Evolutionary conservation across 176 grass and related monocot species (phyloP), one percentile per base, ranked within the genome.

Genomic region (Otatea glauca): DNA sequence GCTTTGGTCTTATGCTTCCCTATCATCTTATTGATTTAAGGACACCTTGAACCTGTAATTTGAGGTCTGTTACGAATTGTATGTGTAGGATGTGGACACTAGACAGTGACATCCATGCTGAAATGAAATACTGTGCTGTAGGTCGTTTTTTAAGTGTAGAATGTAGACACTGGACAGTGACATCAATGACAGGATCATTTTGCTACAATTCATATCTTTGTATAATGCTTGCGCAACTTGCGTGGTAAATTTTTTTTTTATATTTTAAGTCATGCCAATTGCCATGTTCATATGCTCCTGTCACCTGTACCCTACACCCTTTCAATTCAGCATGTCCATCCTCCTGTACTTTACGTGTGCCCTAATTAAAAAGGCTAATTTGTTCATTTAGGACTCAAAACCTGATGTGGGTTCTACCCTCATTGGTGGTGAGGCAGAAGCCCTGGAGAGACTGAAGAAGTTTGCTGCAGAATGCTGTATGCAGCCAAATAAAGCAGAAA

Each of bases 381-480:
- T 90, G 53, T 76, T 85, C 23, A 79, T 70, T 80, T 85, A 98
- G 96, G 91, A 89, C 67, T 83, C 85, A 15, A 98, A 99, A 72
- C 81, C 82, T 81, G 53, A 51, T 75, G 88, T 88, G 59, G 91
- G 78, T 65, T 92, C 88, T 81, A 91, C 77, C 66, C 85, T 92
- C 32, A 89, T 99, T 71, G 96, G 93, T 61, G 96, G 93, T 83
- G 96, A 99, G 77, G 88, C 74, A 72, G 93, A 96, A 88, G 93
- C 93, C 55, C 56, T 96, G 61, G 91, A 95, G 38, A 99, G 91
- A 68, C 43, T 96, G 38, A 99, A 92, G 63, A 99, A 96, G 63
- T 94, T 96, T 72, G 93, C 93, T 49, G 74, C 86, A 55, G 96
- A 99, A 88, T 94, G 78, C 60, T 68, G 54, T 56, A 84, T 91